phyloP scores from a whole-genome alignment of 371 early-diverging fungal species.

The Mucor circinelloides region DNA sequence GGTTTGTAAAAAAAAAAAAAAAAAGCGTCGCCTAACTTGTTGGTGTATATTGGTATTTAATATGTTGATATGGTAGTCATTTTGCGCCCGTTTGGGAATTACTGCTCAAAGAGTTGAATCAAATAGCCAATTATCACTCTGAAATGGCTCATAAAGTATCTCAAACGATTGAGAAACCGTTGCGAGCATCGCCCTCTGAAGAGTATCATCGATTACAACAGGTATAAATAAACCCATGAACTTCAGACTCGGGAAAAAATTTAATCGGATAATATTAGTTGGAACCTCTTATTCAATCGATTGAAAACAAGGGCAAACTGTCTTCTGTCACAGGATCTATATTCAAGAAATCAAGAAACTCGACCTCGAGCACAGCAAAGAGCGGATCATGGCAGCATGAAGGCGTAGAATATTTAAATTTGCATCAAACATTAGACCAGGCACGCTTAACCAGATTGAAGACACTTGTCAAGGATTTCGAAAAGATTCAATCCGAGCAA shows the following conservation, averaged over 20 bases:
- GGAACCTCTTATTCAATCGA: constrained; percentile 10
- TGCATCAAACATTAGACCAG: constrained; percentile 54
- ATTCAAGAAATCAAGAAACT: constrained; percentile 24
- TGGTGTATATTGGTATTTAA: not conserved
- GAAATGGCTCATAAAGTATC: constrained; percentile 17
- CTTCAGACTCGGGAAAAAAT: not conserved
- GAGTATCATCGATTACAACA: constrained; percentile 9
- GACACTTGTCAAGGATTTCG: constrained; percentile 43
- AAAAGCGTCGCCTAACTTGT: no score
- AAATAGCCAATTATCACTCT: constrained; percentile 14
- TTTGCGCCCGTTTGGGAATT: constrained; percentile 26
- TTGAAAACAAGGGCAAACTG: constrained; percentile 4
- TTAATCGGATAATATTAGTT: constrained; percentile 6
- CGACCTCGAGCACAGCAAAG: not conserved
- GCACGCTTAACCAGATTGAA: constrained; percentile 45
- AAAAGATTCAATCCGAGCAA: constrained; percentile 51
- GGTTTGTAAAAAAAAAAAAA: no score
- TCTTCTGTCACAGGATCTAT: constrained; percentile 6
- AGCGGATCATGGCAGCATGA: constrained; percentile 7
- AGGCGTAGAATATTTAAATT: constrained; percentile 15
- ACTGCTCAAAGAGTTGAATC: constrained; percentile 19
- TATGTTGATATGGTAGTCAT: constrained; percentile 6
- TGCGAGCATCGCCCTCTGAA: constrained; percentile 10
- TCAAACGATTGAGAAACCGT: constrained; percentile 20
- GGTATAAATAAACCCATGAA: constrained; percentile 6